Percentiles rank a stretch among this genome's conserved stretches.
Conservation (phyloP, 2,329 filamentous ascomycete genomes). For the Colletotrichum tropicale region DNA sequence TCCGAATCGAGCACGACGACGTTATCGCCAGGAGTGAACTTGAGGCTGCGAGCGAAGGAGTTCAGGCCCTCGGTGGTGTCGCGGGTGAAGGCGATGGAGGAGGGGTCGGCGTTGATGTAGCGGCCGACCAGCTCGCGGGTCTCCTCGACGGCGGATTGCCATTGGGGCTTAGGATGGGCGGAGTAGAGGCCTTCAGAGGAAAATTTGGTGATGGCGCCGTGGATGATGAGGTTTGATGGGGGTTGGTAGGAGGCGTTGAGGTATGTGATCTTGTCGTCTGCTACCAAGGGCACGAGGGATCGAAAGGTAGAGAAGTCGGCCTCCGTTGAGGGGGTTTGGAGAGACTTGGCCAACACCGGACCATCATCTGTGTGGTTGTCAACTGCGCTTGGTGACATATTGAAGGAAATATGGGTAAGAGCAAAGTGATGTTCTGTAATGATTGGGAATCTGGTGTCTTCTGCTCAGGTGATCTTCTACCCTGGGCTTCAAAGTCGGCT, state of each 20-base stretch:
- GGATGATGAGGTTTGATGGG: slow-evolving; percentile 33
- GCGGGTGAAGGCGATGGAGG: slow-evolving; percentile 31
- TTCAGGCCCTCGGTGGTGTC: slow-evolving; percentile 37
- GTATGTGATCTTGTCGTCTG: slow-evolving; percentile 24
- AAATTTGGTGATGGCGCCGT: slow-evolving; percentile 31
- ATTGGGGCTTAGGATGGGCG: slow-evolving; percentile 23
- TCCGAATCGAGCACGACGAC: slow-evolving; percentile 36
- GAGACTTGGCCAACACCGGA: background rate
- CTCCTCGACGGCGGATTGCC: background rate
- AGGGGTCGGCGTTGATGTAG: slow-evolving; percentile 30
- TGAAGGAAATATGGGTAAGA: too few relatives aligned
- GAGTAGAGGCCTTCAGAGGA: slow-evolving; percentile 27
- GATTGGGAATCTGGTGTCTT: too few relatives aligned
- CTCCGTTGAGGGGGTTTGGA: background rate
- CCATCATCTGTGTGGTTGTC: background rate
- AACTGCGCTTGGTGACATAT: background rate
- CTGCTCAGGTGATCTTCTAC: too few relatives aligned
- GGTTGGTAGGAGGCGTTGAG: slow-evolving; percentile 34
- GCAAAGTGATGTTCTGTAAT: too few relatives aligned
- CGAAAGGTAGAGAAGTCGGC: slow-evolving; percentile 24
- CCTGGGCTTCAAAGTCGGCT: background rate
- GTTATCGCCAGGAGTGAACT: slow-evolving; percentile 31
- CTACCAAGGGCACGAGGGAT: slow-evolving; percentile 25
- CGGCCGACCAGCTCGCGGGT: slow-evolving; percentile 23
- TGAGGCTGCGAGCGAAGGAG: slow-evolving; percentile 28